Evolutionary conservation across 805 yeast genomes (phyloP), one percentile per base, ranked within the genome.

Genomic region (Starmerella potacharoeniae): DNA sequence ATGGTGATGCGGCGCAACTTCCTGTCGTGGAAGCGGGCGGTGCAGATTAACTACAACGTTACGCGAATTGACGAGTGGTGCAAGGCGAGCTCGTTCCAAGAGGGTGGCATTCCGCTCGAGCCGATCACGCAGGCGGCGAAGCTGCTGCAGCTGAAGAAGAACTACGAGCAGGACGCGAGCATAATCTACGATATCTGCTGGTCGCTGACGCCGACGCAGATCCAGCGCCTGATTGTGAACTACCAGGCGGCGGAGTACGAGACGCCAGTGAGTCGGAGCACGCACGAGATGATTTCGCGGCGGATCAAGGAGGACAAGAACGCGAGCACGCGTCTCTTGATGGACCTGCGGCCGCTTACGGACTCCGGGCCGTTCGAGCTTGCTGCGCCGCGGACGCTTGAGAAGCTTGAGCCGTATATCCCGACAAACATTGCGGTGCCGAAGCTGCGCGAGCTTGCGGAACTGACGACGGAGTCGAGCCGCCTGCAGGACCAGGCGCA

Each of bases 41-140:
- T 93, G 63, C 98, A 93, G 72, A 81, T 93, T 71, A 93, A 89
- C 69, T 93, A 93, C 73, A 93, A 93, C 69, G 95, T 90, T 53
- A 93, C 98, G 3, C 80, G 97, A 65, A 77, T 93, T 64, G 97
- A 89, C 70, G 99, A 93, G 73, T 93, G 98, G 98, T 91, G 97
- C 71, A 91, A 88, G 73, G 81, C 88, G 7, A 96, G 91, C 69
- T 90, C 85, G 52, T 80, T 93, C 59, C 84, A 85, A 51, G 96
- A 90, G 67, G 95, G 95, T 2, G 79, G 91, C 4, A 80, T 82
- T 40, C 82, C 88, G 66, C 77, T 93, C 67, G 83, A 83, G 59
- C 97, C 90, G 67, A 75, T 93, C 66, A 77, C 89, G 62, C 97
- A 93, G 72, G 91, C 95, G 22, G 90, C 96, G 41, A 93, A 93